Conservation (phyloP, 2,329 filamentous ascomycete genomes). For the Alternaria infectoria region DNA sequence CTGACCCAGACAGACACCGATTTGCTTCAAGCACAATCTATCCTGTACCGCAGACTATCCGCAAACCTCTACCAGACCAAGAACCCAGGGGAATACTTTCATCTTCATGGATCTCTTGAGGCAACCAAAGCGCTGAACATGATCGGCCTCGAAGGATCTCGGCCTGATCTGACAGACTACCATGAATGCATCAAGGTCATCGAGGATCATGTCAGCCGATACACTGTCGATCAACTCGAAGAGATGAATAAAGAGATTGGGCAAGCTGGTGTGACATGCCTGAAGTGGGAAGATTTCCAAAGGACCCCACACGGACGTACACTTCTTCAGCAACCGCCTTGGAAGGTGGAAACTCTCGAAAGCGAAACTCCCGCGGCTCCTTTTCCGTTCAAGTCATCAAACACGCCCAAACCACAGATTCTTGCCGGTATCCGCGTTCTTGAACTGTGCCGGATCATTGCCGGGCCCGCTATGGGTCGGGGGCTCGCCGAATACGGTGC, state of each 20-base stretch:
- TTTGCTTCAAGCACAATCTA: conserved; percentile 72
- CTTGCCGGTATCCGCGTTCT: conserved; percentile 72
- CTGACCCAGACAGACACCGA: conserved; percentile 67
- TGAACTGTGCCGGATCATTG: conserved; percentile 77
- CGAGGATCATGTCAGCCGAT: conserved; percentile 51
- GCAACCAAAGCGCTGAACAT: conserved; percentile 72
- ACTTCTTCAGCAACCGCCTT: conserved; percentile 52
- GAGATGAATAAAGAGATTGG: conserved; percentile 50
- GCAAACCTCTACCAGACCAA: conserved; percentile 75
- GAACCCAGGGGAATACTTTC: conserved; percentile 71
- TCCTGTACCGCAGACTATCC: conserved; percentile 73
- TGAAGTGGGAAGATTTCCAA: conserved; percentile 52
- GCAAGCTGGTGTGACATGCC: conserved; percentile 52
- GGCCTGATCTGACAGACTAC: conserved; percentile 63
- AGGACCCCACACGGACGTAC: conserved; percentile 50
- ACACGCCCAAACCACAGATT: conserved; percentile 42
- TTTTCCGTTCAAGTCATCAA: conserved; percentile 53
- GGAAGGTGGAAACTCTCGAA: conserved; percentile 60
- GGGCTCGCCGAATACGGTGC: conserved; percentile 78
- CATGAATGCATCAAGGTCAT: conserved; percentile 50
- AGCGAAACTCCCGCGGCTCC: conserved; percentile 57
- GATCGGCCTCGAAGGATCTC: conserved; percentile 69
- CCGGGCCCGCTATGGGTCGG: conserved; percentile 73
- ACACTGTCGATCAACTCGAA: conserved; percentile 49
- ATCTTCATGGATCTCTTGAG: conserved; percentile 77